These are phyloP conservation scores for Sugiyamaella xylanicola DNA, from an alignment of 1,139 yeast genomes.

Conservation along the genomic window DNA sequence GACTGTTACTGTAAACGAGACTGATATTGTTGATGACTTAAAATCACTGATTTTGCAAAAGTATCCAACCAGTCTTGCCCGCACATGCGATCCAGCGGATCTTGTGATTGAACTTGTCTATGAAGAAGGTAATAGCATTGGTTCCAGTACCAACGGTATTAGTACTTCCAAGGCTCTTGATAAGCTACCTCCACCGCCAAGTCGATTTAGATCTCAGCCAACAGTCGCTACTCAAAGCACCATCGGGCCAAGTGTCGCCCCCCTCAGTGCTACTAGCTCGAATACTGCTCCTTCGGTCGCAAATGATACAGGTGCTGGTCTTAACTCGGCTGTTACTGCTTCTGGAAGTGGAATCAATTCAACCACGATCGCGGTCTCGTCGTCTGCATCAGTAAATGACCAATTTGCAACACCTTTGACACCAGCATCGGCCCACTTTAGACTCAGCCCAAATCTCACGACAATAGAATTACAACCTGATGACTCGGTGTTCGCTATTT, in stretches of 20 bases:
- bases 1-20: constrained; percentile 56
- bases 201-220: constrained; percentile 2
- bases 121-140: background rate
- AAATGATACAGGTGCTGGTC: background rate
- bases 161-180: background rate
- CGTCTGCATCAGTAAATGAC: constrained; percentile 1
- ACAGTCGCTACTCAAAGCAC: background rate
- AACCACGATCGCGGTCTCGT: background rate
- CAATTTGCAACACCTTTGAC: constrained; percentile 4
- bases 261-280: background rate
- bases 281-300: background rate
- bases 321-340: background rate
- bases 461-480: constrained; percentile 51
- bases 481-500: constrained; percentile 57
- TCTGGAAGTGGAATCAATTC: background rate
- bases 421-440: constrained; percentile 15
- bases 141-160: background rate
- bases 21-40: constrained; percentile 72
- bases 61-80: constrained; percentile 70
- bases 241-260: background rate
- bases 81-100: constrained; percentile 71
- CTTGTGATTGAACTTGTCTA: constrained; percentile 36
- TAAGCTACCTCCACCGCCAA: constrained; percentile 12
- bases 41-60: constrained; percentile 60
- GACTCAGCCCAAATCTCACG: constrained; percentile 17